Percentiles rank a stretch among this genome's conserved stretches.
These are phyloP conservation scores for Scleroderma citrinum DNA, from an alignment of 768 basidiomycete genomes.

Conservation along the genomic window DNA sequence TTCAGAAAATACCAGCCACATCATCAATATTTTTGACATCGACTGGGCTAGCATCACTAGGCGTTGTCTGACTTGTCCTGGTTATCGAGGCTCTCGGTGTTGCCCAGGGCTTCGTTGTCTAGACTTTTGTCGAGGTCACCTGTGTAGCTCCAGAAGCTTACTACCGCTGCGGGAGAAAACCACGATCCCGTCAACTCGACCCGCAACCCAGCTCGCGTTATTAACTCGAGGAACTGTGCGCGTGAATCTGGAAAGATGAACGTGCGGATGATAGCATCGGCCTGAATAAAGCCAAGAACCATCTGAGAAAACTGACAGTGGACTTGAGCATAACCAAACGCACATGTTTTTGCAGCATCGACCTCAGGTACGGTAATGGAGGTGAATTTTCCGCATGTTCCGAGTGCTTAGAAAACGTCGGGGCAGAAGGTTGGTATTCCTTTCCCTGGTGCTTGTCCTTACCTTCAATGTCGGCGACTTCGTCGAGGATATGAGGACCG, in stretches of 20 bases:
- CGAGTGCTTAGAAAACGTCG: no score
- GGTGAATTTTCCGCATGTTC: slow-evolving; percentile 12
- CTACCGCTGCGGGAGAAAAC: slow-evolving; percentile 31
- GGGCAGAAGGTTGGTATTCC: slow-evolving; percentile 13
- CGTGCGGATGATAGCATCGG: slow-evolving; percentile 44
- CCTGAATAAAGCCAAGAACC: slow-evolving; percentile 34
- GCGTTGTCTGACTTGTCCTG: not conserved
- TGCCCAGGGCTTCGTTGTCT: not conserved
- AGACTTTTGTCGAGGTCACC: not conserved
- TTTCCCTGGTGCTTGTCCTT: slow-evolving; percentile 45
- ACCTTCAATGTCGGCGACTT: slow-evolving; percentile 20
- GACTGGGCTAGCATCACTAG: not conserved
- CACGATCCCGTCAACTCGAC: slow-evolving; percentile 19
- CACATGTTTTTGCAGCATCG: slow-evolving; percentile 57
- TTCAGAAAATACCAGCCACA: no score
- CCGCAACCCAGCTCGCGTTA: slow-evolving; percentile 43
- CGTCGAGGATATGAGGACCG: slow-evolving; percentile 26
- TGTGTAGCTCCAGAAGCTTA: slow-evolving; percentile 70
- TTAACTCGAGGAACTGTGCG: slow-evolving; percentile 52
- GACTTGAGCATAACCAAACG: slow-evolving; percentile 21
- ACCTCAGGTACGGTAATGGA: slow-evolving; percentile 39
- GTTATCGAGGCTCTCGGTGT: slow-evolving; percentile 1
- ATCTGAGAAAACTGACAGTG: slow-evolving; percentile 6
- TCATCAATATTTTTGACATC: not conserved
- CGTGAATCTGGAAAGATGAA: slow-evolving; percentile 78